Evolutionary conservation across 495 filamentous ascomycete genomes (phyloP).

Genomic region (Penicillium chermesinum): DNA sequence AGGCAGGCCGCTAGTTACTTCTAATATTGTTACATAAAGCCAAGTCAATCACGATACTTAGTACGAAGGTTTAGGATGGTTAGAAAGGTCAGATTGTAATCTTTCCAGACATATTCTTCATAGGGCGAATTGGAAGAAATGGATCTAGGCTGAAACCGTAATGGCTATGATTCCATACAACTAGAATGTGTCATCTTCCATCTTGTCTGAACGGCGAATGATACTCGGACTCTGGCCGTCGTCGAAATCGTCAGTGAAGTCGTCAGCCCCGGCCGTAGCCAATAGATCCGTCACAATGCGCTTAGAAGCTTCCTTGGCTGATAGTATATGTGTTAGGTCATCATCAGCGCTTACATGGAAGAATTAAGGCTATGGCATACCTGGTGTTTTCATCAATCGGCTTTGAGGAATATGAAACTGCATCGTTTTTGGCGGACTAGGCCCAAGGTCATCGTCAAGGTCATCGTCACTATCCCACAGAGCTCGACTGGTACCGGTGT

Average conservation of each 20-base stretch:
- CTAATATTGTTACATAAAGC: too few relatives aligned
- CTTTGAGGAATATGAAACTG: conserved; percentile 90
- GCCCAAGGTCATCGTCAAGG: conserved; percentile 55
- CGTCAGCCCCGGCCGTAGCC: conserved; percentile 61
- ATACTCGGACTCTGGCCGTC: conserved; percentile 71
- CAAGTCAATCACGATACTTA: too few relatives aligned
- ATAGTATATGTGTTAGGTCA: conserved; percentile 1
- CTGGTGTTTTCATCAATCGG: conserved; percentile 84
- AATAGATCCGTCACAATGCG: conserved; percentile 89
- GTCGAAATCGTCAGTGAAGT: conserved; percentile 29
- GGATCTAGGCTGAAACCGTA: too few relatives aligned
- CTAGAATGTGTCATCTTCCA: conserved; percentile 70
- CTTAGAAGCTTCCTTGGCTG: conserved; percentile 84
- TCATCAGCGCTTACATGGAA: neutral
- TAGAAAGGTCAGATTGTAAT: too few relatives aligned
- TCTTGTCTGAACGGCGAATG: conserved; percentile 58
- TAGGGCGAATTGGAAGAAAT: too few relatives aligned
- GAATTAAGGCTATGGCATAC: conserved; percentile 54
- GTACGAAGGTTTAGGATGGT: too few relatives aligned
- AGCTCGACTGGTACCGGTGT: conserved; percentile 19
- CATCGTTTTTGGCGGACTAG: conserved; percentile 95
- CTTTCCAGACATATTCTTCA: too few relatives aligned
- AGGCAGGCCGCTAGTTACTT: neutral
- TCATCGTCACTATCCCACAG: conserved; percentile 64
- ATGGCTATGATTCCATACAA: neutral